Evolutionary conservation across 2,329 filamentous ascomycete species (phyloP).

Genomic region (Pseudogymnoascus sp.): DNA sequence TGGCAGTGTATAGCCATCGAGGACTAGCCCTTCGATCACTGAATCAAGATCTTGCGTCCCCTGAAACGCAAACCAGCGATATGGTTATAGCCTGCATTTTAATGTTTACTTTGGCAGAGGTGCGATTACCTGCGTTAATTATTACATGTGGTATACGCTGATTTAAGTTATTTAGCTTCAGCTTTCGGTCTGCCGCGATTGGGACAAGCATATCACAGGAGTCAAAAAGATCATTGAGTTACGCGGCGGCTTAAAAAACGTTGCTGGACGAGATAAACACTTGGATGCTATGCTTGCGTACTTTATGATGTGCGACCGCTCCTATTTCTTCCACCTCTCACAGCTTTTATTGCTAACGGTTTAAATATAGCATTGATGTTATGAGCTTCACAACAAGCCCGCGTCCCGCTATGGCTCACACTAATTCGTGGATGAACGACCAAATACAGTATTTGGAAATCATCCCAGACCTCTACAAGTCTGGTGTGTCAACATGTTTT

Average conservation of each 20-base stretch:
- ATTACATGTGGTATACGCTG: background rate
- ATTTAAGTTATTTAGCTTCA: background rate
- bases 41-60: background rate
- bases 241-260: background rate
- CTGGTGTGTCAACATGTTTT: background rate
- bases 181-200: background rate
- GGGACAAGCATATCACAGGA: background rate
- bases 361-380: background rate
- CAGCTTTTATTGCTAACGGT: background rate
- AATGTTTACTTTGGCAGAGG: background rate
- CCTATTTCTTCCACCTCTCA: background rate
- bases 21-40: background rate
- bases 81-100: slow-evolving; percentile 5
- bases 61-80: background rate
- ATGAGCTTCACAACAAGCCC: background rate
- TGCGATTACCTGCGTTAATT: background rate
- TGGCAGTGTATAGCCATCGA: slow-evolving; percentile 1
- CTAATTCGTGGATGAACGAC: background rate
- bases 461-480: background rate
- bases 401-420: background rate
- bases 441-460: background rate
- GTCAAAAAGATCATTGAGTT: background rate
- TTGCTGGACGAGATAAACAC: background rate
- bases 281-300: background rate
- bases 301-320: background rate